Conservation (phyloP, 2,329 filamentous ascomycete species). For the Neoascochyta sp. region DNA sequence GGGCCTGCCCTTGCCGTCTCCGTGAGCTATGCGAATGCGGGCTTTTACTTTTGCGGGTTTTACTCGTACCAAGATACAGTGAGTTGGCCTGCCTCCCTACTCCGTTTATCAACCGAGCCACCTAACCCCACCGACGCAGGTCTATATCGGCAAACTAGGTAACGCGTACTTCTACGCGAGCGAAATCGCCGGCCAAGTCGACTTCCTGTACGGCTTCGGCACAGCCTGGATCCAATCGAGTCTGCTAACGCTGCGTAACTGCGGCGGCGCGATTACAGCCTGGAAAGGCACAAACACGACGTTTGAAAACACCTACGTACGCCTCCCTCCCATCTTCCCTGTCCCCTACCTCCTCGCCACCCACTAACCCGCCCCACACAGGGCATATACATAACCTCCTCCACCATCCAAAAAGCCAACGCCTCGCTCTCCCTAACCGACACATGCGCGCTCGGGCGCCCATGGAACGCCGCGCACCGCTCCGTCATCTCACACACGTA, state of each 20-base stretch:
- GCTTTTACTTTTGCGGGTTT: constrained; percentile 64
- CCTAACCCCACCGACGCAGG: constrained; percentile 3
- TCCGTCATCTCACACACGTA: constrained; percentile 56
- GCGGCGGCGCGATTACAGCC: constrained; percentile 64
- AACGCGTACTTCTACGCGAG: constrained; percentile 62
- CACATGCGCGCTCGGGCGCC: constrained; percentile 58
- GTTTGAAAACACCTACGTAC: constrained; percentile 58
- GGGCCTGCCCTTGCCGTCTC: constrained; percentile 60
- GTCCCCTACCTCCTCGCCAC: no score
- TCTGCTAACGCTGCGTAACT: constrained; percentile 54
- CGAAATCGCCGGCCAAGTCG: constrained; percentile 62
- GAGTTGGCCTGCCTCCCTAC: neutral
- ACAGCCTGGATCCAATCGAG: constrained; percentile 59
- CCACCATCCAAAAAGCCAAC: constrained; percentile 55
- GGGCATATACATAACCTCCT: constrained; percentile 61
- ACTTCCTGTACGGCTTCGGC: constrained; percentile 67
- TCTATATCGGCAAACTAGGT: constrained; percentile 62
- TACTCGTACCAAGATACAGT: constrained; percentile 68
- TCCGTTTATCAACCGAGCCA: neutral
- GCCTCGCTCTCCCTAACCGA: constrained; percentile 36
- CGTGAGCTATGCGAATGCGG: constrained; percentile 60
- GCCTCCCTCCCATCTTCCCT: no score
- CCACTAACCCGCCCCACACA: no score
- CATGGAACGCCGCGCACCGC: constrained; percentile 58
- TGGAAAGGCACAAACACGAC: constrained; percentile 68